Evolutionary conservation across 1,284 basidiomycete genomes (phyloP).

Genomic region (Pseudozyma tsukubaensis): DNA sequence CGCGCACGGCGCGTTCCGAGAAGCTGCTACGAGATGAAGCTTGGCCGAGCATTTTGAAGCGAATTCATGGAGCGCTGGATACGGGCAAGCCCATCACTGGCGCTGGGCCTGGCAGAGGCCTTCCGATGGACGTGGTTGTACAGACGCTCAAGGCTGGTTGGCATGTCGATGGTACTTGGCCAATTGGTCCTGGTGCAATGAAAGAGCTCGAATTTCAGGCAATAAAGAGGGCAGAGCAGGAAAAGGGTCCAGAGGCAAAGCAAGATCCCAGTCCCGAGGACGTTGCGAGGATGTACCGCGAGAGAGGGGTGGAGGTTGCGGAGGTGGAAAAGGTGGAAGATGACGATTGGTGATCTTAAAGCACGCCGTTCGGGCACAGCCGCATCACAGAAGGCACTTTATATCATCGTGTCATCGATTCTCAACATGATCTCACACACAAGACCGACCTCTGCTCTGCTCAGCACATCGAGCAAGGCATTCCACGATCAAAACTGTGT

Average conservation of each 20-base stretch:
- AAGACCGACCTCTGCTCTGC: too few species aligned
- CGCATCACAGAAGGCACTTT: too few species aligned
- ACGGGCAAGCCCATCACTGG: conserved; percentile 34
- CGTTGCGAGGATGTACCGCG: conserved; percentile 19
- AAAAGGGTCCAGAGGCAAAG: conserved; percentile 31
- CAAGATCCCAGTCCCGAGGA: conserved; percentile 39
- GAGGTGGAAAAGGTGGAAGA: conserved; percentile 2
- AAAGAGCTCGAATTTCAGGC: conserved; percentile 31
- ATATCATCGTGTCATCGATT: too few species aligned
- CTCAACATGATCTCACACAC: too few species aligned
- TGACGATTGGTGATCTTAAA: conserved; percentile 31
- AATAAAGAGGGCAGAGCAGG: conserved; percentile 1
- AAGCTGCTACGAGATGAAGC: conserved; percentile 22
- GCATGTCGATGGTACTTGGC: conserved; percentile 49
- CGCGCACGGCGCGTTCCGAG: conserved; percentile 20
- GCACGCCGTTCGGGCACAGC: neutral
- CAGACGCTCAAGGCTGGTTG: conserved; percentile 38
- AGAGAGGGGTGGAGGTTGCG: conserved; percentile 20
- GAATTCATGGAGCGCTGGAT: conserved; percentile 31
- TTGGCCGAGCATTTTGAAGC: conserved; percentile 31
- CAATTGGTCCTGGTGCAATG: conserved; percentile 28
- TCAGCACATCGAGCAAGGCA: too few species aligned
- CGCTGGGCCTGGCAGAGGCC: conserved; percentile 30
- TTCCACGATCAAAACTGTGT: too few species aligned
- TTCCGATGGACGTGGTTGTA: conserved; percentile 35